Conservation (phyloP, 75 land plant species). For the Picea glauca region DNA sequence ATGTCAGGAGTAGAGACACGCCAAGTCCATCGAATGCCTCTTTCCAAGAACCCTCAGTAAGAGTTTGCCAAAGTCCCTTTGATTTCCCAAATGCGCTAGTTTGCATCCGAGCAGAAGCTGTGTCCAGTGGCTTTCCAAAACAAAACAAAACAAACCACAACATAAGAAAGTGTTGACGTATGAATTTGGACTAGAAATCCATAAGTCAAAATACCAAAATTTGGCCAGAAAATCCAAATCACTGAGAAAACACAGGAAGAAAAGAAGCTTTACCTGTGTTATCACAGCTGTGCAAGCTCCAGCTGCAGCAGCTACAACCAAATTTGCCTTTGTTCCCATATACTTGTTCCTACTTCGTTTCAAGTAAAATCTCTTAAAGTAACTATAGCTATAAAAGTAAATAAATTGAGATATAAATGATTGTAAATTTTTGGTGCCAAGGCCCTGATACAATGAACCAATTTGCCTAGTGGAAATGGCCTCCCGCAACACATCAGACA, state of each 20-base stretch:
- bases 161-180: background rate
- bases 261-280: constrained; percentile 28
- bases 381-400: constrained; percentile 17
- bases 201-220: background rate
- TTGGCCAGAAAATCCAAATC: background rate
- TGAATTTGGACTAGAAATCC: background rate
- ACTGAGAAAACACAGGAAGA: background rate
- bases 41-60: constrained; percentile 35
- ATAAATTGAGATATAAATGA: constrained; percentile 22
- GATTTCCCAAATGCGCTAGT: constrained; percentile 54
- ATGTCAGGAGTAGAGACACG: constrained; percentile 39
- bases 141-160: background rate
- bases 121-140: constrained; percentile 41
- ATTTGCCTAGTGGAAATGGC: constrained; percentile 9
- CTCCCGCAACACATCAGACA: constrained; percentile 13
- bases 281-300: constrained; percentile 42
- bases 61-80: constrained; percentile 32
- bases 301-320: constrained; percentile 47
- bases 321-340: constrained; percentile 16
- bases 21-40: constrained; percentile 48
- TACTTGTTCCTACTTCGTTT: constrained; percentile 8
- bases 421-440: constrained; percentile 13
- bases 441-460: constrained; percentile 14
- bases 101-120: constrained; percentile 50
- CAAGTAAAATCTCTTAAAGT: constrained; percentile 20